These are phyloP conservation scores for Amborella trichopoda DNA, from an alignment of 164 flowering plant species.

Conservation along the genomic window DNA sequence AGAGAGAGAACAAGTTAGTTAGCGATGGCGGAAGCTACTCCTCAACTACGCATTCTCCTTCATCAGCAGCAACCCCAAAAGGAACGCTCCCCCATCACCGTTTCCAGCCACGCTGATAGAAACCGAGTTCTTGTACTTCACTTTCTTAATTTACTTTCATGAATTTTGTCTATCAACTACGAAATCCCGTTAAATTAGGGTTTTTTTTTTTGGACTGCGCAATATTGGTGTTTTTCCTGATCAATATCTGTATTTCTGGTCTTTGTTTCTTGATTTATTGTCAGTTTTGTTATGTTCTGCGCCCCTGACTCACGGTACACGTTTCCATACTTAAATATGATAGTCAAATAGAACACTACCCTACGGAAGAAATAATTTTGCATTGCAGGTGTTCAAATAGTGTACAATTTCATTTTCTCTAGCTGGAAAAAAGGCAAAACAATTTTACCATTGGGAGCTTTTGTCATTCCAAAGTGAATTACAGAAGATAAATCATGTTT, in stretches of 20 bases:
- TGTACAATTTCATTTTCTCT: no score
- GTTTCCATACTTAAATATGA: no score
- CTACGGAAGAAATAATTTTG: no score
- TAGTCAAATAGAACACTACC: no score
- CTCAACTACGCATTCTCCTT: slow-evolving; percentile 17
- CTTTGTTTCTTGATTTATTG: neutral
- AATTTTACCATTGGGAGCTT: no score
- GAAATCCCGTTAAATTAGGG: neutral
- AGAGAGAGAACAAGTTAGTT: no score
- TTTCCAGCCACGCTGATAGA: slow-evolving; percentile 27
- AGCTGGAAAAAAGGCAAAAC: no score
- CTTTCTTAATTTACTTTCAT: neutral
- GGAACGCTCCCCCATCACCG: slow-evolving; percentile 20
- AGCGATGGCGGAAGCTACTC: slow-evolving; percentile 18
- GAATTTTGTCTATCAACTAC: neutral
- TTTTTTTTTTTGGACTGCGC: neutral
- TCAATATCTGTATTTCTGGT: neutral
- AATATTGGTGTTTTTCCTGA: neutral
- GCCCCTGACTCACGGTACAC: no score
- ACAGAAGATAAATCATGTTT: no score
- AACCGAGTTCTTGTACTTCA: slow-evolving; percentile 21
- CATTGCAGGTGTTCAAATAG: no score
- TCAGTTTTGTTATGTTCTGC: neutral
- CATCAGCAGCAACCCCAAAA: slow-evolving; percentile 24
- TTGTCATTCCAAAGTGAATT: no score